Base-by-base conservation (phyloP, 108 stramenopile genomes). In the Nitzschia sp. region DNA sequence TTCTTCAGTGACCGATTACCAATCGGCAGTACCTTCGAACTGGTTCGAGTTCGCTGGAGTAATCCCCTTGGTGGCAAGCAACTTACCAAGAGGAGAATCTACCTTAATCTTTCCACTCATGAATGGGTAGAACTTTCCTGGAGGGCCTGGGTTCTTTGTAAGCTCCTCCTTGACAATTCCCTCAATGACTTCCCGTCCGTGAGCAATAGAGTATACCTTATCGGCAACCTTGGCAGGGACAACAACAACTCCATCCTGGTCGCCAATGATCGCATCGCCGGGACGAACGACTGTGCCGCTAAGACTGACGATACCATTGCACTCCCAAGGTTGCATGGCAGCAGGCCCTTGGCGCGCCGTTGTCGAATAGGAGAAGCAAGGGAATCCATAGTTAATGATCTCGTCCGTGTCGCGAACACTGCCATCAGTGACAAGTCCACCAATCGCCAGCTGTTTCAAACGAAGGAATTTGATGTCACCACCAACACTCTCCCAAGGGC, bases 271-370 rank as follows among this genome's bases (percentile, higher is more conserved):
- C 54, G 90, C 90, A 82, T 95, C 94, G 25, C 94, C 94, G 46
- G 94, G 94, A 28, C 94, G 75, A n/a, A 95, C 91, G 13, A 76
- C 80, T 1, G 78, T 78, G 26, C 93, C 93, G 42, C 76, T 74
- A 21, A 90, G 75, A 63, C 65, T 85, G 47, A 94, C 55, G 18
- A 94, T 84, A 38, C 88, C 90, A 51, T 94, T 91, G 74, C 90
- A 91, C 54, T 91, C 90, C 94, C 94, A 95, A n/a, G 91, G 91
- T 66, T 91, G 93, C 89, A 91, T 91, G n/a, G 88, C 87, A 18
- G 87, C 88, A 48, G 90, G 90, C 57, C 84, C 82, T 60, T 85
- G 84, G 63, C 75, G 66, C 53, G 88, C 77, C 24, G 82, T 85
- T 27, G 79, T 80, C 45, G 67, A 72, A 59, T 80, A 59, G 0